These are phyloP conservation scores for Nemania diffusa DNA, from an alignment of 2,329 filamentous ascomycete genomes.

Conservation along the genomic window DNA sequence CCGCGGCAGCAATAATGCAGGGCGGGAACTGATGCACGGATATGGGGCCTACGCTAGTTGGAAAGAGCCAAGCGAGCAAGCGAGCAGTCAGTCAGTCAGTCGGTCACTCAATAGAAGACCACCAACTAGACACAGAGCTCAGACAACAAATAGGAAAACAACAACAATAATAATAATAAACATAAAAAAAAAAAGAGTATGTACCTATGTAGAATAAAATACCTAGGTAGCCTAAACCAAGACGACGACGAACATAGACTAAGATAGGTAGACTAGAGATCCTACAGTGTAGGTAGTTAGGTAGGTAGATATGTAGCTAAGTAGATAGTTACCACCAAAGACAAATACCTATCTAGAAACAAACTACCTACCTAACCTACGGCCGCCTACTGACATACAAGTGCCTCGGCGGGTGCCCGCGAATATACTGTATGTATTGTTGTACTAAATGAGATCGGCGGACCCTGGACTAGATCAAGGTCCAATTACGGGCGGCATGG, in stretches of 20 bases:
- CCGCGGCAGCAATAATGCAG: slow-evolving; percentile 38
- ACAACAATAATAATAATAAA: background rate
- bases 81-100: too few species aligned
- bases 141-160: background rate
- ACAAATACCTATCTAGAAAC: background rate
- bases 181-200: slow-evolving; percentile 5
- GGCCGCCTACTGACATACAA: slow-evolving; percentile 16
- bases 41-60: slow-evolving; percentile 33
- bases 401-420: slow-evolving; percentile 44
- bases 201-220: too few species aligned
- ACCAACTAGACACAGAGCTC: background rate
- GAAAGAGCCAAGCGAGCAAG: slow-evolving; percentile 3
- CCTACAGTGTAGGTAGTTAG: too few species aligned
- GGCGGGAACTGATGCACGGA: slow-evolving; percentile 44
- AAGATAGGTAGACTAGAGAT: too few species aligned
- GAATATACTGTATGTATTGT: slow-evolving; percentile 41
- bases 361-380: background rate
- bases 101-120: too few species aligned
- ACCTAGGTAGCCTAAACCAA: too few species aligned
- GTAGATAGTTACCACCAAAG: too few species aligned
- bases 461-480: slow-evolving; percentile 43
- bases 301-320: too few species aligned
- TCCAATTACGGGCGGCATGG: slow-evolving; percentile 48
- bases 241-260: too few species aligned
- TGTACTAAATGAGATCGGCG: slow-evolving; percentile 47